phyloP scores from a whole-genome alignment of 2,329 filamentous ascomycete genomes.

The Botryotinia narcissicola region DNA sequence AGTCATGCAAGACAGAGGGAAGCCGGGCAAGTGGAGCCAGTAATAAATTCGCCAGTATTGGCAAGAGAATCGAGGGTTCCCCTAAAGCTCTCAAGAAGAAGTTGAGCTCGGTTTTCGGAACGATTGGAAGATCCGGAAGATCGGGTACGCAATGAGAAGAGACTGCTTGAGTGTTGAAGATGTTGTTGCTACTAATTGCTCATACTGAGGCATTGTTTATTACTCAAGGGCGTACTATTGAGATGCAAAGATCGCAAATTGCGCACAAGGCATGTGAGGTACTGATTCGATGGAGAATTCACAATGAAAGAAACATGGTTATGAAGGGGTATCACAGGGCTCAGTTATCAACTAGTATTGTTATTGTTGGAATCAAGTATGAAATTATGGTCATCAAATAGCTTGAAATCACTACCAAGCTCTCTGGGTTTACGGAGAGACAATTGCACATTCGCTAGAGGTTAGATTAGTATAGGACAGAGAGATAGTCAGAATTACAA shows the following conservation, averaged over 20 bases:
- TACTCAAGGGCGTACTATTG: background rate
- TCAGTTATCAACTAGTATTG: conserved; percentile 2
- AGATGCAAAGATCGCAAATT: background rate
- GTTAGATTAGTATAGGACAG: background rate
- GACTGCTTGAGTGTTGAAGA: background rate
- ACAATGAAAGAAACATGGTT: background rate
- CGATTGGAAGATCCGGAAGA: conserved; percentile 10
- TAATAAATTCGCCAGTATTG: background rate
- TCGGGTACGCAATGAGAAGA: background rate
- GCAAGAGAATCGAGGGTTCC: conserved; percentile 4
- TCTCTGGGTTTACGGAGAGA: background rate
- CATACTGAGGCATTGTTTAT: background rate
- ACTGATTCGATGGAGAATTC: background rate
- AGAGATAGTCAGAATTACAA: background rate
- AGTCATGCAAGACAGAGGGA: background rate
- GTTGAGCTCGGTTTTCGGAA: conserved; percentile 17
- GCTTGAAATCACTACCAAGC: conserved; percentile 3
- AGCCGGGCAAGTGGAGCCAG: background rate
- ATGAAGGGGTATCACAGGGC: background rate
- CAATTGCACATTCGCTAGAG: background rate
- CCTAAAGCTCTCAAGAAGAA: conserved; percentile 14
- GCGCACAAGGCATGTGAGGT: background rate
- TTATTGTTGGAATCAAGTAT: background rate
- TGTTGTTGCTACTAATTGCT: background rate
- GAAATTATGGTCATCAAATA: background rate